Evolutionary conservation across 139 green algal species (phyloP).

Genomic region (Edaphochlamys debaryana): DNA sequence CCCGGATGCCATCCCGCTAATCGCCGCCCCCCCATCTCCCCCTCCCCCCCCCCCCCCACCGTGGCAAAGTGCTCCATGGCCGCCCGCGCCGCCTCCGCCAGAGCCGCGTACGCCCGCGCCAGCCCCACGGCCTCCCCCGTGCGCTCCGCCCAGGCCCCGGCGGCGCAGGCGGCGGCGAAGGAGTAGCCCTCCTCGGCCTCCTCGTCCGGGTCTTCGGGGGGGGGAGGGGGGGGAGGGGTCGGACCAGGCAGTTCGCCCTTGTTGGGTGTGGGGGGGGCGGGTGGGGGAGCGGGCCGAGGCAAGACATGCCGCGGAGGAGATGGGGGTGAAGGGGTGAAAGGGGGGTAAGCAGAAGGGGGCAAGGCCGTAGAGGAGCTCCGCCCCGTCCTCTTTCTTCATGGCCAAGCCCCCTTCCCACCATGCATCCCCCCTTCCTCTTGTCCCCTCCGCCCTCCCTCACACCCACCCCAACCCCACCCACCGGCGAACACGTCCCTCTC

Average conservation of each 20-base stretch:
- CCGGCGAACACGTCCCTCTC: conserved; percentile 45
- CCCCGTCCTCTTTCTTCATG: too few species aligned
- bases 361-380: too few species aligned
- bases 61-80: conserved; percentile 59
- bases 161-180: neutral
- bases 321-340: too few species aligned
- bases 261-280: neutral
- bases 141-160: neutral
- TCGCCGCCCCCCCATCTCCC: neutral
- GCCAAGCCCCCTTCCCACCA: too few species aligned
- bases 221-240: too few species aligned
- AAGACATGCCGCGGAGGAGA: too few species aligned
- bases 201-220: conserved; percentile 35
- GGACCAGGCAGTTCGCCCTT: too few species aligned
- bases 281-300: neutral
- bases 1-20: too few species aligned
- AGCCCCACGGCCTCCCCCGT: conserved; percentile 12
- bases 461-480: neutral
- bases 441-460: too few species aligned
- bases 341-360: too few species aligned
- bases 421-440: too few species aligned
- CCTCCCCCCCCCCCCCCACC: neutral
- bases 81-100: conserved; percentile 54
- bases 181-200: conserved; percentile 49
- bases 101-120: conserved; percentile 47